Evolutionary conservation across 2,329 filamentous ascomycete species (phyloP).

Genomic region (Trichophyton benhamiae): DNA sequence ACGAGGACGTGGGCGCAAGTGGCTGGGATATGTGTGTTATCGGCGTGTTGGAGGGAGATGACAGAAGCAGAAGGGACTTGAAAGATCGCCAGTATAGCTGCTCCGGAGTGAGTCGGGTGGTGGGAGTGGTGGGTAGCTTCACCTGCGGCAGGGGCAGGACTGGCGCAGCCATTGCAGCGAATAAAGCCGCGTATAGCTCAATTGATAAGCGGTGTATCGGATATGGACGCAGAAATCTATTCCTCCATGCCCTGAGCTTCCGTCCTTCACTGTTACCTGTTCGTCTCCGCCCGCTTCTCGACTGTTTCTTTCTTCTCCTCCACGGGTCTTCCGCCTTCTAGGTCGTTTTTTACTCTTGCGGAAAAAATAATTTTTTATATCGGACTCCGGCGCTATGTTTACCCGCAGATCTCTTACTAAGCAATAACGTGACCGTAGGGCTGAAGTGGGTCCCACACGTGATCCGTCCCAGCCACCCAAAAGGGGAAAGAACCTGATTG

Average conservation of each 20-base stretch:
- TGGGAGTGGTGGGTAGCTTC: constrained; percentile 71
- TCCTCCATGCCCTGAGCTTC: not conserved
- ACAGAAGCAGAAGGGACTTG: constrained; percentile 77
- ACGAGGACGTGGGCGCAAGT: constrained; percentile 34
- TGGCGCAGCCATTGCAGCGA: constrained; percentile 62
- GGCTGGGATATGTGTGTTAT: constrained; percentile 81
- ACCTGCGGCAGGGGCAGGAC: constrained; percentile 67
- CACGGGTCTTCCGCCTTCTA: not conserved
- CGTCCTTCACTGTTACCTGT: not conserved
- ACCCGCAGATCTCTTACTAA: not conserved
- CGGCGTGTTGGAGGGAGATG: constrained; percentile 78
- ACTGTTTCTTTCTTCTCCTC: not conserved
- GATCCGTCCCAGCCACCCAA: not conserved
- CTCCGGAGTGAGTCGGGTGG: constrained; percentile 67
- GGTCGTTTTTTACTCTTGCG: not conserved
- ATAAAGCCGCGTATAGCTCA: not conserved
- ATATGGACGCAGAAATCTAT: not conserved
- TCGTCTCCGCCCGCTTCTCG: no score
- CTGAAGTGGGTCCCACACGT: not conserved
- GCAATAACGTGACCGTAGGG: not conserved
- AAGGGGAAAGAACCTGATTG: not conserved
- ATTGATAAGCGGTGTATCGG: not conserved
- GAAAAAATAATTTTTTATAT: not conserved
- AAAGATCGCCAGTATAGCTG: constrained; percentile 95
- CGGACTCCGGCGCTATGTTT: not conserved